Base-by-base conservation (phyloP, 331 rosid genomes). In the Telfairia occidentalis region DNA sequence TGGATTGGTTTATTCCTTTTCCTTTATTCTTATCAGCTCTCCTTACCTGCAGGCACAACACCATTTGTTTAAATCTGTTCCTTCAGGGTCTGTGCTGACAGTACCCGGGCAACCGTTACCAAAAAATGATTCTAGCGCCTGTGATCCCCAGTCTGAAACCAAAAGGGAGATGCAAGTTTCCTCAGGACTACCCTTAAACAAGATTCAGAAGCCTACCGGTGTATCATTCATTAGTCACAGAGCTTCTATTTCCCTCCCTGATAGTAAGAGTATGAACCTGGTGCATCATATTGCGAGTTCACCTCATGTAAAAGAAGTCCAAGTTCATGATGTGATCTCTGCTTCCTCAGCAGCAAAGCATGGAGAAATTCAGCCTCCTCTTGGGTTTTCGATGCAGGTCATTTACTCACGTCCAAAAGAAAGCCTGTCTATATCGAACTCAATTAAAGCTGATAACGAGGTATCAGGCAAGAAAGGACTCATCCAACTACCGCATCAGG, bases 51-150 rank as follows among this genome's bases (percentile, higher is more conserved):
- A 92, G 98, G 88, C 79, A 69, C 91, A 74, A 28, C 78, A 81
- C 19, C 88, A 86, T 26, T 61, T 88, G 64, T 50, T 23, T 54
- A 81, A 80, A 34, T 63, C 70, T 21, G 86, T 45, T 43, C 87
- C 92, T 38, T 61, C 91, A 1, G 69, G 71, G 80, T 87, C 96
- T 32, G 71, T 83, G 42, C 88, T 92, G 60, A 65, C 88, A 48
- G 84, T 77, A 71, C 95, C 90, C 16, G 87, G 85, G 83, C 97
- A 80, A 82, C 94, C 81, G 49, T 64, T 85, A 38, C 89, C 81
- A 7, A 84, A 74, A 84, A 90, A 86, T 76, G 96, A 87, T 82
- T 78, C 63, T 45, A 82, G 40, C 74, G 76, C 73, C 72, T 67
- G 65, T 6, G 86, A 71, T 79, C 45, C 57, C 23, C 80, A 69